Conservation (phyloP, 2,329 filamentous ascomycete species). For the Ophiobolus disseminans region DNA sequence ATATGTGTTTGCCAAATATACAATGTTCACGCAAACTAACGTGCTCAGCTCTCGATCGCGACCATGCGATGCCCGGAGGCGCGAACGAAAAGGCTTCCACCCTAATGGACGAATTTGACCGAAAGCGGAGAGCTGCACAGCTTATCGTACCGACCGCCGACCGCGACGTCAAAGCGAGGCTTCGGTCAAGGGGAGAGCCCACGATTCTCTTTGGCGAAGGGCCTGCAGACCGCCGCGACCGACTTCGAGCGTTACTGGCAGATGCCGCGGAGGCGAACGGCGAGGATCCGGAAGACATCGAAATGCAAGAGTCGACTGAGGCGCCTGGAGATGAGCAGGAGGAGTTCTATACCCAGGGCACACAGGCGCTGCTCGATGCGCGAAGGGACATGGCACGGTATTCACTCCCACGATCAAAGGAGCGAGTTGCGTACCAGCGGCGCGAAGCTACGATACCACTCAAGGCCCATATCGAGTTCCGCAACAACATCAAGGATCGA, state of each 20-base stretch:
- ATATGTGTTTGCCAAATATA: slow-evolving; percentile 20
- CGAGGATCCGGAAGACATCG: slow-evolving; percentile 56
- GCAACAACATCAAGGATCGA: slow-evolving; percentile 85
- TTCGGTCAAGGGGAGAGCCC: slow-evolving; percentile 85
- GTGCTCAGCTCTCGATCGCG: slow-evolving; percentile 69
- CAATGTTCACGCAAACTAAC: background rate
- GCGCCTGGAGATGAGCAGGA: slow-evolving; percentile 68
- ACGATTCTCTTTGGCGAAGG: slow-evolving; percentile 95
- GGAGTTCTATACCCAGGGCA: slow-evolving; percentile 92
- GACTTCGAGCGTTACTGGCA: slow-evolving; percentile 80
- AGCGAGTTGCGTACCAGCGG: slow-evolving; percentile 77
- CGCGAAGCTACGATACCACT: slow-evolving; percentile 82
- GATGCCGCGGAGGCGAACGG: slow-evolving; percentile 72
- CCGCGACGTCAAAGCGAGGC: slow-evolving; percentile 73
- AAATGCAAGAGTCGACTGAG: slow-evolving; percentile 59
- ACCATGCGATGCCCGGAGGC: slow-evolving; percentile 81
- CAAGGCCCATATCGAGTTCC: slow-evolving; percentile 88
- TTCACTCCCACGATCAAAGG: slow-evolving; percentile 82
- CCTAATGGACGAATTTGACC: slow-evolving; percentile 85
- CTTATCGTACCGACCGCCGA: slow-evolving; percentile 96
- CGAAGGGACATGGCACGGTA: slow-evolving; percentile 81
- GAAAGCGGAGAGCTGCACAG: slow-evolving; percentile 85
- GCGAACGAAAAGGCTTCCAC: slow-evolving; percentile 83
- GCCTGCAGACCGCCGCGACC: slow-evolving; percentile 81
- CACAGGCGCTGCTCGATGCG: slow-evolving; percentile 74